Evolutionary conservation across 495 filamentous ascomycete genomes (phyloP), one percentile per base, ranked within the genome.

Genomic region (Penicillium pulvis): DNA sequence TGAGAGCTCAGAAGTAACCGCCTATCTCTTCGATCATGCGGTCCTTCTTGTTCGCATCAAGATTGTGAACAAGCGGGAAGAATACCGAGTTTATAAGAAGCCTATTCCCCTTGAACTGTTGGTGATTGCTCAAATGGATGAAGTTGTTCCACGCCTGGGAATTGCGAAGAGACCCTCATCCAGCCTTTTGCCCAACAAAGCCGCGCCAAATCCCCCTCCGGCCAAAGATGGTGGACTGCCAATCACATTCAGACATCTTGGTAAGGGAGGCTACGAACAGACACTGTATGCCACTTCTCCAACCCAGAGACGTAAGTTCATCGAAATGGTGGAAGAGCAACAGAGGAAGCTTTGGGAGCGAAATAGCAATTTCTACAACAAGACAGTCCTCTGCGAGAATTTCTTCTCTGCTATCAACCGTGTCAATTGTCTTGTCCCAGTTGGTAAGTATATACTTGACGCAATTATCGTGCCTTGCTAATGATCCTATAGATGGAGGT

Each of bases 231-330:
- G 90, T 39, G 62, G 64, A 41, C 92, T 90, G 73, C 95, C 95
- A 1, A 94, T 99, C 64, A 98, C 93, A n/a, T 98, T 99, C 81
- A 85, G 88, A 53, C 95, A 98, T 80, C 83, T 99, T 26, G 95
- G 95, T n/a, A 95, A 93, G 69, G 92, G 91, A 54, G 93, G 93
- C 39, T 98, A 96, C 71, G 95, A 96, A 66, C 80, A 89, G 60
- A 93, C 93, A n/a, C 80, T 99, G 2, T 98, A 88, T 72, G 92
- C 91, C 26, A 82, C 85, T 20, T 91, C 87, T 47, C 87, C 88
- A 56, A 88, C 89, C 24, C 87, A 88, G 19, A 81, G 93, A 57
- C 85, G 89, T 65, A 98, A 98, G 74, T 98, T 95, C 86, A 91
- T 99, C 65, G 93, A 98, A 76, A 85, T 90, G 65, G 96, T 99